A percentile compares a stretch with the other conserved stretches of the same genome.
These are phyloP conservation scores for Nitzschia palea DNA, from an alignment of 108 stramenopile species.

Conservation along the genomic window DNA sequence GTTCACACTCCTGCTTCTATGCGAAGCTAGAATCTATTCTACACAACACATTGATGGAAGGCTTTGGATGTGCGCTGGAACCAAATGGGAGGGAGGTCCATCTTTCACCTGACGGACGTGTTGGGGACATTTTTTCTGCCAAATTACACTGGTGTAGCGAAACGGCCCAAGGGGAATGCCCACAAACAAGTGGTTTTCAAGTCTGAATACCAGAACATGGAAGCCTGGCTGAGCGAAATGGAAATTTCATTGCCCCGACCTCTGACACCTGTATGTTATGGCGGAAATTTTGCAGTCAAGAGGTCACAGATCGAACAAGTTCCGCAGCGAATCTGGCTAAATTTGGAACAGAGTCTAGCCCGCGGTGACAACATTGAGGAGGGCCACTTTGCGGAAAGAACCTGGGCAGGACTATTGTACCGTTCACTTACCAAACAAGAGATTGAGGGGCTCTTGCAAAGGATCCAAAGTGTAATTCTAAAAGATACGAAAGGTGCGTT, in stretches of 20 bases:
- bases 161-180: not conserved
- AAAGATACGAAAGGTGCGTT: too few relatives aligned
- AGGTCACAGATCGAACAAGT: not conserved
- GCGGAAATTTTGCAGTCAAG: not conserved
- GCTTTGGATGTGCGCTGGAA: not conserved
- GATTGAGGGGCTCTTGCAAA: too few relatives aligned
- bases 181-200: too few relatives aligned
- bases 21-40: too few relatives aligned
- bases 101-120: not conserved
- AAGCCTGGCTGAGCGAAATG: not conserved
- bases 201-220: not conserved
- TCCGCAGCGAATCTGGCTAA: not conserved
- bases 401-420: constrained; percentile 36
- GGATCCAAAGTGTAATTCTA: too few relatives aligned
- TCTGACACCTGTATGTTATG: constrained; percentile 34
- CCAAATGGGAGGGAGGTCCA: not conserved
- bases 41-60: too few relatives aligned
- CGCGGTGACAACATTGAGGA: constrained; percentile 50
- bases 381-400: constrained; percentile 47
- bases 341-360: not conserved
- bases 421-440: not conserved
- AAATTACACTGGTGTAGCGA: not conserved
- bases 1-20: too few relatives aligned
- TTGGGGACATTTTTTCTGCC: not conserved
- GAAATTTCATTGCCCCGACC: not conserved